A percentile compares a stretch with the other conserved stretches of the same genome.
Evolutionary conservation across 306 rosid species (phyloP).

Genomic region (Trifolium dubium): DNA sequence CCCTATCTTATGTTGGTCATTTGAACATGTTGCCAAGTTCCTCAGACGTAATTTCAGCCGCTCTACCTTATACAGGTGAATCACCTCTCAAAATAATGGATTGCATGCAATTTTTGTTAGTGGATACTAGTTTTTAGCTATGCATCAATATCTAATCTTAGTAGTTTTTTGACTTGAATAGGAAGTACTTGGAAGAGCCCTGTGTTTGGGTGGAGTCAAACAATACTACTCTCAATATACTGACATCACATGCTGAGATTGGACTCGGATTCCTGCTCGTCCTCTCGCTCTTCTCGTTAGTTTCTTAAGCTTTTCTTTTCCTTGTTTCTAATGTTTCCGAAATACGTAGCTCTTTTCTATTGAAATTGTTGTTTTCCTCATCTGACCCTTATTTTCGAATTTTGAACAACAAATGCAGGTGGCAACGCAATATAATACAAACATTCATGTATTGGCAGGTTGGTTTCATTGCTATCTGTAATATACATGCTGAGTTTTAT

Average conservation of each 20-base stretch:
- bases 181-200: conserved; percentile 92
- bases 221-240: conserved; percentile 73
- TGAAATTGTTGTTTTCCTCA: conserved; percentile 23
- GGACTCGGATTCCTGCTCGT: conserved; percentile 88
- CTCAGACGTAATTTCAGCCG: conserved; percentile 88
- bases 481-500: background rate
- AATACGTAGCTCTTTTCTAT: conserved; percentile 4
- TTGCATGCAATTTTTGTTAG: background rate
- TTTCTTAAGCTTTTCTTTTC: conserved; percentile 40
- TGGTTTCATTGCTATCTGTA: conserved; percentile 35
- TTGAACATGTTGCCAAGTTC: conserved; percentile 95
- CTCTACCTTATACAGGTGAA: conserved; percentile 88
- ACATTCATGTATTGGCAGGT: conserved; percentile 99
- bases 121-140: background rate
- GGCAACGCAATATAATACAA: conserved; percentile 91
- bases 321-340: background rate
- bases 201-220: conserved; percentile 98
- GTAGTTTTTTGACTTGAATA: conserved; percentile 37
- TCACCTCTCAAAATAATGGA: background rate
- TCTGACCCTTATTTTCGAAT: conserved; percentile 15
- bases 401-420: conserved; percentile 53
- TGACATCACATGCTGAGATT: conserved; percentile 91
- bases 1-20: conserved; percentile 80
- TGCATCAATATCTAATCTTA: background rate
- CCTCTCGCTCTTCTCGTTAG: conserved; percentile 85